phyloP scores from a whole-genome alignment of 2,329 filamentous ascomycete species.

The Emergomyces orientalis region DNA sequence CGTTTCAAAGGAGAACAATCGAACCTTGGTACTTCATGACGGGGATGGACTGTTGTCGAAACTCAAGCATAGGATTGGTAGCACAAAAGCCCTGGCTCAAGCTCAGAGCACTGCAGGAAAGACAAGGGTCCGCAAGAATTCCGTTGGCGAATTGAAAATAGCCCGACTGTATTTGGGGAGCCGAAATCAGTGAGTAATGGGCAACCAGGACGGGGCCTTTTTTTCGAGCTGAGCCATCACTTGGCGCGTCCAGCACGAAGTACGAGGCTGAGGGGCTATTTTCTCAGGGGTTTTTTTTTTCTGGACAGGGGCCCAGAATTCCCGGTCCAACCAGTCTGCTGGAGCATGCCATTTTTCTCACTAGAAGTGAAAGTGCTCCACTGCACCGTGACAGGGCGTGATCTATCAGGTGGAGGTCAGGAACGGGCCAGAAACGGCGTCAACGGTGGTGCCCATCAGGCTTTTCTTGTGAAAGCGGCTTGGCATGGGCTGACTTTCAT shows the following conservation, averaged over 20 bases:
- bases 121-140: not conserved
- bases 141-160: not conserved
- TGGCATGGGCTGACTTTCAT: not conserved
- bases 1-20: not conserved
- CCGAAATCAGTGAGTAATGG: not conserved
- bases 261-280: not conserved
- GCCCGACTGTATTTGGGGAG: not conserved
- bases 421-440: slow-evolving; percentile 4
- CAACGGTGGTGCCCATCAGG: not conserved
- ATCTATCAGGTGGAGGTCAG: not conserved
- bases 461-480: not conserved
- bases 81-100: not conserved
- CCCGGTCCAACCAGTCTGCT: not conserved
- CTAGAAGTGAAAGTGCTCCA: not conserved
- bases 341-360: not conserved
- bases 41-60: not conserved
- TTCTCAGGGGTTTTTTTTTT: not conserved
- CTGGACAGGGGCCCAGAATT: not conserved
- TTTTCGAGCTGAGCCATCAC: not conserved
- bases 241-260: not conserved
- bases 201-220: not conserved
- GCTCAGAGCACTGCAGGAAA: not conserved
- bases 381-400: not conserved
- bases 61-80: not conserved
- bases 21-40: slow-evolving; percentile 3